Evolutionary conservation across 2,329 filamentous ascomycete genomes (phyloP).

Genomic region (Sporothrix luriei): DNA sequence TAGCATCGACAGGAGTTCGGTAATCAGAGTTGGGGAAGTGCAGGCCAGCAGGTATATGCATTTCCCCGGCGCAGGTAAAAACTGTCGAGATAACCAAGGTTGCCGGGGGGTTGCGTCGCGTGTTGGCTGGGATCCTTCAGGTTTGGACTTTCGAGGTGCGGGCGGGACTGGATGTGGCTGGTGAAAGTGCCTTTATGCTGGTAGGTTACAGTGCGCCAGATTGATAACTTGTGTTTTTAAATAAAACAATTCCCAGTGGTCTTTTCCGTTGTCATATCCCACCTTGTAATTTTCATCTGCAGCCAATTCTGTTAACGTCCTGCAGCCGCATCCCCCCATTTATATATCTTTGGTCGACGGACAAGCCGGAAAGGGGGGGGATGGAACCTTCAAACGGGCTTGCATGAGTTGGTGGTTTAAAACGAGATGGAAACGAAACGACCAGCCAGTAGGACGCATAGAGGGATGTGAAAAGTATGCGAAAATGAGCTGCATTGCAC

Average conservation of each 20-base stretch:
- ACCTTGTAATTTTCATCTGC: background rate
- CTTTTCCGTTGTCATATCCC: too few relatives aligned
- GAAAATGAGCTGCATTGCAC: constrained; percentile 10
- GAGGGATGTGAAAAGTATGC: constrained; percentile 3
- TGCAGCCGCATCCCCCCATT: constrained; percentile 5
- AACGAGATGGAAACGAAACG: background rate
- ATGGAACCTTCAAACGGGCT: constrained; percentile 1
- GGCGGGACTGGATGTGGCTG: background rate
- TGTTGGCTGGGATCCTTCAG: constrained; percentile 13
- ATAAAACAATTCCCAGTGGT: too few relatives aligned
- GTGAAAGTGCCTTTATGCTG: background rate
- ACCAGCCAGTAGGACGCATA: background rate
- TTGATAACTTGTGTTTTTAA: background rate
- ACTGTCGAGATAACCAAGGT: background rate
- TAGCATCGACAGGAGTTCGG: too few relatives aligned
- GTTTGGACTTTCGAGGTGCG: background rate
- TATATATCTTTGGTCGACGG: constrained; percentile 19
- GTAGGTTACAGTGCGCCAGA: too few relatives aligned
- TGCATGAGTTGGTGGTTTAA: background rate
- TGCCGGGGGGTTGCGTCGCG: background rate
- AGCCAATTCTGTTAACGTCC: background rate
- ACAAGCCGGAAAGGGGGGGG: background rate
- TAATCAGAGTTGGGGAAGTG: too few relatives aligned
- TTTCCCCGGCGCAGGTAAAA: background rate
- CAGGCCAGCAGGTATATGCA: too few relatives aligned